Evolutionary conservation across 306 rosid genomes (phyloP), one percentile per base, ranked within the genome.

Genomic region (Psophocarpus tetragonolobus): DNA sequence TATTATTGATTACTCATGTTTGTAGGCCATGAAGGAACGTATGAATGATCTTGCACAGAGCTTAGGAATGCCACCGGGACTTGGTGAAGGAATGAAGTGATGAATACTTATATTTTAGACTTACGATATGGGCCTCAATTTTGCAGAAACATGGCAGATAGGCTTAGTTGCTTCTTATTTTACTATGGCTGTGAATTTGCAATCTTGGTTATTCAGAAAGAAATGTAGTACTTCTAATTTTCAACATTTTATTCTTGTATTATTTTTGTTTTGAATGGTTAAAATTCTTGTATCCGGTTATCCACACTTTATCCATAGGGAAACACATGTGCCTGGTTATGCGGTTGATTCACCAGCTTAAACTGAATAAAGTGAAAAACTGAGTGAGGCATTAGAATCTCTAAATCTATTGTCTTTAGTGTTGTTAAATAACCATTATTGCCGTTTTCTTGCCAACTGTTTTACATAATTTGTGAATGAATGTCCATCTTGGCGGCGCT

Each of bases 1-100:
- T 27, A 44, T 35, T 87, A 60, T 57, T 50, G 71, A 38, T 81
- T 87, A 60, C 63, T 50, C 71, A 38, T 81, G 62, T 81, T 75
- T 39, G 13, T 80, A 87, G 88, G 90, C 81, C 79, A 87, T 87
- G 88, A 87, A 87, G 83, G 90, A 84, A 77, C 79, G 90, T 80
- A 84, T 87, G 90, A 51, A 74, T 27, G 74, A 84, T 79, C 90
- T 84, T 61, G 88, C 90, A 42, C 88, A 82, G 78, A 82, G 86
- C 81, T 79, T 82, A 63, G 90, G 88, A 81, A 84, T 87, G 88
- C 90, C 90, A 0, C 86, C 84, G 0, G 90, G 88, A 30, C 84
- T 82, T 42, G 17, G 86, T 30, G 88, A 84, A 4, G 88, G 87
- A 56, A 39, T 84, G 48, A 84, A 91, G 87, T 89, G 84, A 86